Percentiles rank a stretch among this genome's conserved stretches.
These are phyloP conservation scores for Skeletonema potamos DNA, from an alignment of 108 stramenopile species.

Conservation along the genomic window DNA sequence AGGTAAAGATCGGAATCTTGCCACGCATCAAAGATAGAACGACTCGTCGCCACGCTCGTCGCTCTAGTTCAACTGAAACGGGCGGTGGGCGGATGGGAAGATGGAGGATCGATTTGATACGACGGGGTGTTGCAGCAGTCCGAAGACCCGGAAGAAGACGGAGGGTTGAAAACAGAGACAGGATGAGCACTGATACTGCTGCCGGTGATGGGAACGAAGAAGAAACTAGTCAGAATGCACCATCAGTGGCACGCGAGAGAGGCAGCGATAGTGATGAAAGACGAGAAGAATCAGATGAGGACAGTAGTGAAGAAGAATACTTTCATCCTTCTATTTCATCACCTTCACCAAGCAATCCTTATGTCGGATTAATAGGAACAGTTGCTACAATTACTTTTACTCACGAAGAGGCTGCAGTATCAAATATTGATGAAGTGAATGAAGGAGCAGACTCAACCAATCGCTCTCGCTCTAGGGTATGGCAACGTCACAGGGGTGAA, in stretches of 20 bases:
- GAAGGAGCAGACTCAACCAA: neutral
- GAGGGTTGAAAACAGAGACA: neutral
- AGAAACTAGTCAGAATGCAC: neutral
- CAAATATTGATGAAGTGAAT: neutral
- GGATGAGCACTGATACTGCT: neutral
- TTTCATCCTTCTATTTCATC: slow-evolving; percentile 18
- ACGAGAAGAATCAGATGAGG: slow-evolving; percentile 3
- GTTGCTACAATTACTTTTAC: slow-evolving; percentile 71
- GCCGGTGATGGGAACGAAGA: neutral
- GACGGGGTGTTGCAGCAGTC: slow-evolving; percentile 24
- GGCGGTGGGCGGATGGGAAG: slow-evolving; percentile 27
- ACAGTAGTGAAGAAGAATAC: slow-evolving; percentile 15
- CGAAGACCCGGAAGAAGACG: slow-evolving; percentile 21
- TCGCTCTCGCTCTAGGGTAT: slow-evolving; percentile 37
- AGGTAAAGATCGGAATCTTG: slow-evolving; percentile 43
- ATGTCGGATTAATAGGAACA: slow-evolving; percentile 68
- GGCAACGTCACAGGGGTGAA: slow-evolving; percentile 46
- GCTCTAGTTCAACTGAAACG: slow-evolving; percentile 4
- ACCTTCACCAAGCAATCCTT: slow-evolving; percentile 29
- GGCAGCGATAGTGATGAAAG: slow-evolving; percentile 1
- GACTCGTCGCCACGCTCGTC: slow-evolving; percentile 22
- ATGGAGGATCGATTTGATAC: slow-evolving; percentile 40
- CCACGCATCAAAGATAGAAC: slow-evolving; percentile 17
- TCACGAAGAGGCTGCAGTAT: slow-evolving; percentile 50
- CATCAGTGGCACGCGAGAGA: neutral